Evolutionary conservation across 768 basidiomycete species (phyloP).

Genomic region (Mycena polygramma): DNA sequence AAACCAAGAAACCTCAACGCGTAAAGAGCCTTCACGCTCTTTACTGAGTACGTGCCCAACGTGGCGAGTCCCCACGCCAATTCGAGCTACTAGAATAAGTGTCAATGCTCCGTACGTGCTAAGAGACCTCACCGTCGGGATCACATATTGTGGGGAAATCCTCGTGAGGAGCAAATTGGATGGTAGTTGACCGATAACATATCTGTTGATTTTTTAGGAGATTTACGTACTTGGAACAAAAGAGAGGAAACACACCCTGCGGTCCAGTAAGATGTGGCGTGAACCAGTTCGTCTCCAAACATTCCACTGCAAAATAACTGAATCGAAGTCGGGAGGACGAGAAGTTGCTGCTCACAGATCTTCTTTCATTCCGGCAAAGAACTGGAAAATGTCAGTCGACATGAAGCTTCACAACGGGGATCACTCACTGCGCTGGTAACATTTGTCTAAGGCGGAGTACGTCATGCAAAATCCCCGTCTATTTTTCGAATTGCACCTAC

Average conservation of each 20-base stretch:
- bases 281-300: constrained; percentile 35
- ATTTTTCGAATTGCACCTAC: constrained; percentile 8
- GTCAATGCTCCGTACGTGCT: background rate
- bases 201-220: constrained; percentile 9
- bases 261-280: constrained; percentile 38
- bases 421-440: constrained; percentile 32
- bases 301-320: constrained; percentile 22
- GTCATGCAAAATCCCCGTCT: background rate
- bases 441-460: constrained; percentile 22
- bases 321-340: background rate
- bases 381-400: constrained; percentile 15
- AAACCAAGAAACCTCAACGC: constrained; percentile 35
- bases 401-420: background rate
- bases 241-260: constrained; percentile 18
- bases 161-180: constrained; percentile 38
- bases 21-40: constrained; percentile 29
- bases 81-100: constrained; percentile 28
- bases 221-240: too few species aligned
- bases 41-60: constrained; percentile 37
- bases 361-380: constrained; percentile 39
- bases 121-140: constrained; percentile 26
- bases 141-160: constrained; percentile 37
- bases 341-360: constrained; percentile 16
- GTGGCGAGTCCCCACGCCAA: constrained; percentile 37
- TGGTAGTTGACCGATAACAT: constrained; percentile 38